These are phyloP conservation scores for Centella asiatica DNA, from an alignment of 129 eudicot genomes.

Conservation along the genomic window DNA sequence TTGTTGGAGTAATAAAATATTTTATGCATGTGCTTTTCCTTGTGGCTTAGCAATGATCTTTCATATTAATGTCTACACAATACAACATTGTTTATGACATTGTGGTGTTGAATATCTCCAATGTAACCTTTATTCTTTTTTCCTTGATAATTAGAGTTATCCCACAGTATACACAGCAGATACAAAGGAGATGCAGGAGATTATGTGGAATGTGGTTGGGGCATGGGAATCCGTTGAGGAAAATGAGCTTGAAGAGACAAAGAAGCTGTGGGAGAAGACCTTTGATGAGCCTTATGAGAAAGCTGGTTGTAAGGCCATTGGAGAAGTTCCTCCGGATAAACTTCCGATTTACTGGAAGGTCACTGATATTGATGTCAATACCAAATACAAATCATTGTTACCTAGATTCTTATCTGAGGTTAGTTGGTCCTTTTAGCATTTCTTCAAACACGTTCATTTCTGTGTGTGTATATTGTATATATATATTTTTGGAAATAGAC, in stretches of 20 bases:
- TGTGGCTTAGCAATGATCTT: neutral
- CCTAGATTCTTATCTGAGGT: conserved; percentile 87
- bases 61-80: neutral
- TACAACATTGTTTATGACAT: too few relatives aligned
- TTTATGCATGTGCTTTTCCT: too few relatives aligned
- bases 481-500: neutral
- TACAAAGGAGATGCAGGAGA: conserved; percentile 62
- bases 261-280: conserved; percentile 63
- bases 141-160: conserved; percentile 71
- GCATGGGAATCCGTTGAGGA: conserved; percentile 40
- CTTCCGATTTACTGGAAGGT: conserved; percentile 60
- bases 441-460: neutral
- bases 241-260: conserved; percentile 42
- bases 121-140: neutral
- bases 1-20: too few relatives aligned
- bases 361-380: conserved; percentile 56
- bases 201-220: conserved; percentile 40
- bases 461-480: neutral
- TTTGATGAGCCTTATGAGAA: conserved; percentile 89
- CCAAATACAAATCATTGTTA: conserved; percentile 47
- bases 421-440: conserved; percentile 18
- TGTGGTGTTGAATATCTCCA: neutral
- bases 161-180: conserved; percentile 66
- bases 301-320: conserved; percentile 59
- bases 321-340: conserved; percentile 10